phyloP scores from a whole-genome alignment of 2,329 filamentous ascomycete genomes.

The Cephalotrichum gorgonifer region DNA sequence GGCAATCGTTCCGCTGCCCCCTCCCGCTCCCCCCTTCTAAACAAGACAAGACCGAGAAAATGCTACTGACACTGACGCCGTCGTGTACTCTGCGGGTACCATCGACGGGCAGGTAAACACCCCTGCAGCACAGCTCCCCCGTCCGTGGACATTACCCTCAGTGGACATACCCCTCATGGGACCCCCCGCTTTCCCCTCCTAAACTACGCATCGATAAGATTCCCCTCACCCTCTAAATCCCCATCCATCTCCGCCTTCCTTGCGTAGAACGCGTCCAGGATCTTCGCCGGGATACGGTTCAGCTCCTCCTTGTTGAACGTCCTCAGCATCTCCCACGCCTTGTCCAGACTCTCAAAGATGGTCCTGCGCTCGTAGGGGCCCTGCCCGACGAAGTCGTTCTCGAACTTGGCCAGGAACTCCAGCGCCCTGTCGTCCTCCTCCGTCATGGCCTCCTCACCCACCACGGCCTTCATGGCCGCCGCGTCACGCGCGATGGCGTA shows the following conservation, averaged over 20 bases:
- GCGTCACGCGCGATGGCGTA: constrained; percentile 98
- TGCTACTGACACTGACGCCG: too few relatives aligned
- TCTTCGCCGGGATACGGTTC: constrained; percentile 82
- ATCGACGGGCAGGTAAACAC: too few relatives aligned
- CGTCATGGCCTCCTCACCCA: constrained; percentile 93
- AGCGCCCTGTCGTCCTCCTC: constrained; percentile 95
- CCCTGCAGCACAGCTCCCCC: too few relatives aligned
- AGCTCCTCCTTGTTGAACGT: constrained; percentile 98
- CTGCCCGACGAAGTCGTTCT: constrained; percentile 88
- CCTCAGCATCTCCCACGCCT: constrained; percentile 90
- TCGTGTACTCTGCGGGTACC: too few relatives aligned
- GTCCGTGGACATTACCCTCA: too few relatives aligned
- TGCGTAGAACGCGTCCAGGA: constrained; percentile 76
- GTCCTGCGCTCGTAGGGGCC: constrained; percentile 83
- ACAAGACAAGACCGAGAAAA: too few relatives aligned
- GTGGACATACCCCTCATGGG: background rate
- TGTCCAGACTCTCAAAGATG: constrained; percentile 88
- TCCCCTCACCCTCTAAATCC: constrained; percentile 30
- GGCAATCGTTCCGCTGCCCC: background rate
- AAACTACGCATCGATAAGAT: constrained; percentile 48
- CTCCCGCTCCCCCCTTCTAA: background rate
- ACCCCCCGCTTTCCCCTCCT: background rate
- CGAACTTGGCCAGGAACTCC: constrained; percentile 98
- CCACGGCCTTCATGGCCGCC: constrained; percentile 97
- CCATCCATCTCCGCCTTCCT: constrained; percentile 50